phyloP scores from a whole-genome alignment of 768 basidiomycete genomes.

The Leccinellum rugosiceps region DNA sequence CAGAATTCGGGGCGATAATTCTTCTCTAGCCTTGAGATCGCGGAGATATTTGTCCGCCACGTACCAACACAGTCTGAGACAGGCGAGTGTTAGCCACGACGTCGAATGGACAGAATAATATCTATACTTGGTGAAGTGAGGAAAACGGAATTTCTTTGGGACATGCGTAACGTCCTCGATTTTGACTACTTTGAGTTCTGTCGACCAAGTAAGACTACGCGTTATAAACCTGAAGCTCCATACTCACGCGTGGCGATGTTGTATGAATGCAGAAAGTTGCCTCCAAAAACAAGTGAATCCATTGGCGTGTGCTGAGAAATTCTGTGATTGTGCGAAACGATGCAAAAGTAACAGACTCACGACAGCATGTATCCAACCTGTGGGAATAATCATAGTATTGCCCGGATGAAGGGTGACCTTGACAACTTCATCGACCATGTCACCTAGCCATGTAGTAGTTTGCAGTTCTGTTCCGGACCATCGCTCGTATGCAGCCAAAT shows the following conservation, averaged over 20 bases:
- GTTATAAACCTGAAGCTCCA: not conserved
- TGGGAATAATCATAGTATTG: conserved; percentile 92
- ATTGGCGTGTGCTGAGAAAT: conserved; percentile 73
- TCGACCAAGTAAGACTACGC: conserved; percentile 7
- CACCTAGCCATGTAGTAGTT: conserved; percentile 86
- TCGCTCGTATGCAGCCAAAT: conserved; percentile 85
- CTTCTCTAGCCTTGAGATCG: conserved; percentile 59
- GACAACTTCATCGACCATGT: conserved; percentile 87
- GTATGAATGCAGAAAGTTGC: conserved; percentile 95
- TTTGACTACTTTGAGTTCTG: conserved; percentile 84
- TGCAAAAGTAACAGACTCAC: conserved; percentile 43
- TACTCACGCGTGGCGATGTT: conserved; percentile 79
- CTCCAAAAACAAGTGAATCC: conserved; percentile 94
- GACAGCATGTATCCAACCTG: conserved; percentile 98
- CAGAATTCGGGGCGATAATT: conserved; percentile 58
- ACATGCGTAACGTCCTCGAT: conserved; percentile 93
- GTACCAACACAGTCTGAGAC: conserved; percentile 81
- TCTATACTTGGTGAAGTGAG: conserved; percentile 67
- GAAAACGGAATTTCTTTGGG: conserved; percentile 88
- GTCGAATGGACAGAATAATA: conserved; percentile 16
- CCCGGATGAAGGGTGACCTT: conserved; percentile 75
- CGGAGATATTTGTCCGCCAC: conserved; percentile 78
- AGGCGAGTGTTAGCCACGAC: conserved; percentile 1
- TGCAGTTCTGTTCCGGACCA: conserved; percentile 95
- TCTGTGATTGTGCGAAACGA: conserved; percentile 1